phyloP scores from a whole-genome alignment of 116 monocot species.

The Thalassia testudinum region DNA sequence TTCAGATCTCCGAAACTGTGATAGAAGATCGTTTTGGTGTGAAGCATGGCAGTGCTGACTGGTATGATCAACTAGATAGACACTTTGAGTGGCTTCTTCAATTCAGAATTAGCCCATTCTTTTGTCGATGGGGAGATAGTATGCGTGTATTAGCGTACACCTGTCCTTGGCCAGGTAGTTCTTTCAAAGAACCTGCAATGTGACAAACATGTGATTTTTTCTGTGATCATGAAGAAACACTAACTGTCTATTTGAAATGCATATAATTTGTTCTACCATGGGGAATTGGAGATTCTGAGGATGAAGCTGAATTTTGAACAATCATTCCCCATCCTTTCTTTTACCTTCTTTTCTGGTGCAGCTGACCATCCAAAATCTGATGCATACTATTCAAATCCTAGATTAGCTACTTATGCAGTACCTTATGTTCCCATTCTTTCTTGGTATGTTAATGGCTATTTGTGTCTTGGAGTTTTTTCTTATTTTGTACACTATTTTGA shows the following conservation, averaged over 20 bases:
- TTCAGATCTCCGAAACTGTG: constrained; percentile 95
- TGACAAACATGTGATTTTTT: neutral
- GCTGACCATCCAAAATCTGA: constrained; percentile 97
- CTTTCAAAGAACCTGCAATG: no score
- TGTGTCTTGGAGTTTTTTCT: neutral
- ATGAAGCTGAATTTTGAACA: neutral
- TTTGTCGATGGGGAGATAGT: constrained; percentile 97
- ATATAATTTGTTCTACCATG: no score
- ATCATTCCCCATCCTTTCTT: neutral
- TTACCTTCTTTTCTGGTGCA: constrained; percentile 12
- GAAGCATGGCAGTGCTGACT: constrained; percentile 74
- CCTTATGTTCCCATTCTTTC: constrained; percentile 78
- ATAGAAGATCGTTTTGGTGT: constrained; percentile 94
- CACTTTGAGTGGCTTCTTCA: constrained; percentile 97
- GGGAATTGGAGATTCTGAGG: neutral
- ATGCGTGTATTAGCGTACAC: constrained; percentile 95
- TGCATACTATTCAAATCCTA: constrained; percentile 84
- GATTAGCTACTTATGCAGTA: constrained; percentile 97
- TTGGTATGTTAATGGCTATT: constrained; percentile 23
- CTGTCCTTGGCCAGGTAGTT: constrained; percentile 93
- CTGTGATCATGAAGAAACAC: neutral
- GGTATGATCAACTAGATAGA: constrained; percentile 68
- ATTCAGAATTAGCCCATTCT: constrained; percentile 90
- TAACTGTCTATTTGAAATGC: no score
- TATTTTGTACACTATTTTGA: neutral